Evolutionary conservation across 2,329 filamentous ascomycete species (phyloP).

Genomic region (Fusarium sp.): DNA sequence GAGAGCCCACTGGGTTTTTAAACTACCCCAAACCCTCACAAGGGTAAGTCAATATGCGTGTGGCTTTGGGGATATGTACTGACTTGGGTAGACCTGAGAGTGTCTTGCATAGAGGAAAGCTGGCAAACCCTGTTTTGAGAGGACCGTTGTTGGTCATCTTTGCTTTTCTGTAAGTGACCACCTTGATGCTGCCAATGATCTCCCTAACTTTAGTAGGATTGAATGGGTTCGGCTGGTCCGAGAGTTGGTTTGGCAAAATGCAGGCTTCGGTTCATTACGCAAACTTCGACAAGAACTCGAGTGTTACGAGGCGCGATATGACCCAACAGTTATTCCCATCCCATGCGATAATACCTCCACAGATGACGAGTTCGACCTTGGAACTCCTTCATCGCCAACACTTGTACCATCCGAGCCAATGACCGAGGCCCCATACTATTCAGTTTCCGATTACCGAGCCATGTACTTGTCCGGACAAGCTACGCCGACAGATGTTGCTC

Average conservation of each 20-base stretch:
- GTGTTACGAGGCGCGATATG: constrained; percentile 60
- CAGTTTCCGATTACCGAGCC: constrained; percentile 57
- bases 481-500: constrained; percentile 58
- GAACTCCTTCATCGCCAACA: background rate
- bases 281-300: constrained; percentile 64
- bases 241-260: constrained; percentile 65
- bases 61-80: accelerated
- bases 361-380: constrained; percentile 45
- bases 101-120: background rate
- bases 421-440: constrained; percentile 57
- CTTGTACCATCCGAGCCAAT: background rate
- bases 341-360: constrained; percentile 50
- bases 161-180: constrained; percentile 2
- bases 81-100: background rate
- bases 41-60: background rate
- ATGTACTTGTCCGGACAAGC: constrained; percentile 57
- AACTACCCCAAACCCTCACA: constrained; percentile 15
- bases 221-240: constrained; percentile 35
- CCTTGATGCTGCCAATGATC: accelerated
- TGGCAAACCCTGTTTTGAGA: constrained; percentile 9
- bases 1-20: background rate
- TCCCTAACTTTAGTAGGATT: constrained; percentile 13
- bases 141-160: background rate
- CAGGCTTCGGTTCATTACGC: constrained; percentile 70
- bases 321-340: constrained; percentile 59